Conservation (phyloP, 805 yeast species). For the Hanseniaspora occidentalis region DNA sequence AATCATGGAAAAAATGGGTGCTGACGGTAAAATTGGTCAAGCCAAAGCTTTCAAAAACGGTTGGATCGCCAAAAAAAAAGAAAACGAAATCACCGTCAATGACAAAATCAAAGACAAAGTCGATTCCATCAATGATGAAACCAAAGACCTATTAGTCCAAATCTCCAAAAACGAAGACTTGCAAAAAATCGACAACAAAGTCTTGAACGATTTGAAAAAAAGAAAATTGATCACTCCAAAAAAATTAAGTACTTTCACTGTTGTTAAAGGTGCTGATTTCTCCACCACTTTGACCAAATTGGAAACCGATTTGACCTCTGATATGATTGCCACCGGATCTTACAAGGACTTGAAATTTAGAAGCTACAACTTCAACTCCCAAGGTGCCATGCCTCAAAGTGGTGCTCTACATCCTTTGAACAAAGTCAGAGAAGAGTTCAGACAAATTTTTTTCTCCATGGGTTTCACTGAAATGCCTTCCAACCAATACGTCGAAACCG, state of each 20-base stretch:
- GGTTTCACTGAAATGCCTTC: conserved; percentile 99
- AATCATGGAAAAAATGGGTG: conserved; percentile 58
- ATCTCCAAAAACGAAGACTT: conserved; percentile 25
- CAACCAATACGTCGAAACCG: conserved; percentile 93
- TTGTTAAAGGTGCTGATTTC: conserved; percentile 75
- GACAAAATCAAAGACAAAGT: conserved; percentile 40
- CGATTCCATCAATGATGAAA: conserved; percentile 35
- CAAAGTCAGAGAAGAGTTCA: conserved; percentile 94
- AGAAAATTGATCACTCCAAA: conserved; percentile 70
- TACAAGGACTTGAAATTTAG: conserved; percentile 83
- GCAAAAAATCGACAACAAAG: conserved; percentile 38
- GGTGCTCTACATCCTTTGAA: conserved; percentile 96
- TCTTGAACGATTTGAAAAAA: conserved; percentile 77
- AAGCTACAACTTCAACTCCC: conserved; percentile 91
- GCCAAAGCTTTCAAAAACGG: conserved; percentile 96
- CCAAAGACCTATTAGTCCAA: conserved; percentile 48
- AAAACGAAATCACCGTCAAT: conserved; percentile 48
- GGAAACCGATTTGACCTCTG: conserved; percentile 90
- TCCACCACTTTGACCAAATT: conserved; percentile 65
- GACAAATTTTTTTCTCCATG: conserved; percentile 94
- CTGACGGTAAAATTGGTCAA: conserved; percentile 84
- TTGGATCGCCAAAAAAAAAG: conserved; percentile 87
- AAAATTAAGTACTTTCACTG: conserved; percentile 62
- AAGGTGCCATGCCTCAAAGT: conserved; percentile 73
- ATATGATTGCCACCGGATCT: conserved; percentile 71